These are phyloP conservation scores for Kwoniella shandongensis DNA, from an alignment of 768 basidiomycete species.

Conservation along the genomic window DNA sequence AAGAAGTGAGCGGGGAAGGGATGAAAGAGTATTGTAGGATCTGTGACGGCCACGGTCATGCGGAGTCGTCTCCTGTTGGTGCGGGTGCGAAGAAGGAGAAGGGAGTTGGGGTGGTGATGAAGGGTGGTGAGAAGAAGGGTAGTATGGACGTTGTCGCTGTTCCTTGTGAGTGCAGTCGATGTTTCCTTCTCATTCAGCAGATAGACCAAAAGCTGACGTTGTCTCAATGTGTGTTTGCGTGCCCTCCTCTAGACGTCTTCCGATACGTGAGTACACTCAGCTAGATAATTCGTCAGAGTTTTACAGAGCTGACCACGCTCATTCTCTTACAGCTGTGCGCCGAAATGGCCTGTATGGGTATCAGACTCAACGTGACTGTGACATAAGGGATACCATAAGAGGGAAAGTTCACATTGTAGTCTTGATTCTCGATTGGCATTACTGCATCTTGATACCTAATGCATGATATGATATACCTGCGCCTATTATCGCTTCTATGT, in stretches of 20 bases:
- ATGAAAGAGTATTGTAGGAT: slow-evolving; percentile 83
- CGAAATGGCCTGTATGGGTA: slow-evolving; percentile 98
- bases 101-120: slow-evolving; percentile 38
- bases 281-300: background rate
- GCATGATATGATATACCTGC: slow-evolving; percentile 6
- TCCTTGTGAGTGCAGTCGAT: slow-evolving; percentile 67
- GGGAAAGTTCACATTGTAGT: too few species aligned
- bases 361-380: slow-evolving; percentile 80
- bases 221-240: slow-evolving; percentile 3
- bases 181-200: background rate
- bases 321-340: slow-evolving; percentile 54
- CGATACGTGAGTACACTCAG: slow-evolving; percentile 40
- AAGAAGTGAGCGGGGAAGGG: slow-evolving; percentile 67
- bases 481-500: too few species aligned
- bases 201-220: slow-evolving; percentile 10
- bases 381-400: slow-evolving; percentile 53
- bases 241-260: slow-evolving; percentile 43
- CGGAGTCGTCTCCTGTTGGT: slow-evolving; percentile 42
- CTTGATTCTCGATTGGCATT: too few species aligned
- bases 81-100: slow-evolving; percentile 64
- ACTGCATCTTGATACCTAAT: slow-evolving; percentile 1
- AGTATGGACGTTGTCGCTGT: slow-evolving; percentile 91
- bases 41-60: slow-evolving; percentile 60
- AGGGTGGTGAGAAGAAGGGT: slow-evolving; percentile 48
- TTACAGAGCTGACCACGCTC: slow-evolving; percentile 5